Percentiles rank a stretch among this genome's conserved stretches.
These are phyloP conservation scores for Gnaphalium uliginosum DNA, from an alignment of 129 eudicot genomes.

Conservation along the genomic window DNA sequence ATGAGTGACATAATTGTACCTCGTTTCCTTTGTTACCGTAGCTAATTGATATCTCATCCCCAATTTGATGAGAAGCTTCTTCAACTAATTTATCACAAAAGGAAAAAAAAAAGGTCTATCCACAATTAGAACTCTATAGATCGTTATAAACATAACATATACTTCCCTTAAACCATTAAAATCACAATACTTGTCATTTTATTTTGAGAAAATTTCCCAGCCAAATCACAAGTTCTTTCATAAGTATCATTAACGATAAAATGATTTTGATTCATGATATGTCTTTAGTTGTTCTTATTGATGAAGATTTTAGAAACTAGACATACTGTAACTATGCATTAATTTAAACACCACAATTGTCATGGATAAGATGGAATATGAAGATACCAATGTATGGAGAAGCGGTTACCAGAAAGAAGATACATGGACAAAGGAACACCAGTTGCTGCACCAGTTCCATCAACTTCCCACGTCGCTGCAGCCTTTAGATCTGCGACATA, in stretches of 20 bases:
- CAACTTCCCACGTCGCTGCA: slow-evolving; percentile 99
- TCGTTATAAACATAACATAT: not conserved
- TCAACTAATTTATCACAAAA: slow-evolving; percentile 44
- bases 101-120: slow-evolving; percentile 12
- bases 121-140: not conserved
- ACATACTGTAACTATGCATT: not conserved
- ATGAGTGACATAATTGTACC: slow-evolving; percentile 43
- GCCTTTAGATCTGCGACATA: slow-evolving; percentile 66
- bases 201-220: not conserved
- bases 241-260: not conserved
- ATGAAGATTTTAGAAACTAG: not conserved
- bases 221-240: not conserved
- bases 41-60: slow-evolving; percentile 87
- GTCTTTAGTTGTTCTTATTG: not conserved
- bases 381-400: slow-evolving; percentile 7
- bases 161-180: slow-evolving; percentile 15
- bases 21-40: slow-evolving; percentile 98
- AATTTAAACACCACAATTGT: slow-evolving; percentile 1
- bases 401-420: slow-evolving; percentile 71
- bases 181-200: not conserved
- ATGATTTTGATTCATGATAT: not conserved
- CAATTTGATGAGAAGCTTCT: slow-evolving; percentile 41
- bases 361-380: slow-evolving; percentile 1
- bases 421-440: slow-evolving; percentile 85
- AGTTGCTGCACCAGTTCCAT: slow-evolving; percentile 71